Evolutionary conservation across 208 protist species (phyloP).

Genomic region (Trypanosoma cruzi): DNA sequence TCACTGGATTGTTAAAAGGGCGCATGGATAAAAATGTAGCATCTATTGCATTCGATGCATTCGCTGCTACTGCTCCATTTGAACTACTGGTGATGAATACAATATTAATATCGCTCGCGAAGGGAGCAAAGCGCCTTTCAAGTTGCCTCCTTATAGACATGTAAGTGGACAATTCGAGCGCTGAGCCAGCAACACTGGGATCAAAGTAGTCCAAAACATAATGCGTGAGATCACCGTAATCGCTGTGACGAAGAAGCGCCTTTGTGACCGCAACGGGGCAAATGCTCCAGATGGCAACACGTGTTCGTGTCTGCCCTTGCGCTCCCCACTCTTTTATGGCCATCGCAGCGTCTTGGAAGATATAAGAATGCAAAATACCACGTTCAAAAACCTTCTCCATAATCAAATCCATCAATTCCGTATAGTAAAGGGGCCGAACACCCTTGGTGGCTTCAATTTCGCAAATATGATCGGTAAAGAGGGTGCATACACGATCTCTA

Average conservation of each 20-base stretch:
- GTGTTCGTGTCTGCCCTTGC: slow-evolving; percentile 9
- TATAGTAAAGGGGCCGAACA: slow-evolving; percentile 35
- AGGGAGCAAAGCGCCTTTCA: background rate
- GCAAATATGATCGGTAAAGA: slow-evolving; percentile 34
- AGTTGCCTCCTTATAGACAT: background rate
- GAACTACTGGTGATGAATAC: slow-evolving; percentile 64
- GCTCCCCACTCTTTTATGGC: slow-evolving; percentile 33
- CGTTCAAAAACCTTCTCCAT: slow-evolving; percentile 41
- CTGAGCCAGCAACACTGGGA: slow-evolving; percentile 61
- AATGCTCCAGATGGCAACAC: slow-evolving; percentile 85
- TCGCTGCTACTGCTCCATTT: slow-evolving; percentile 54
- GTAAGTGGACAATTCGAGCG: slow-evolving; percentile 67
- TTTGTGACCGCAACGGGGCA: slow-evolving; percentile 71
- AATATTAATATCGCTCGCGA: slow-evolving; percentile 31
- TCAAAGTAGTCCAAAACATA: slow-evolving; percentile 85
- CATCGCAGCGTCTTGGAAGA: slow-evolving; percentile 47
- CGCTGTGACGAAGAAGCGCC: slow-evolving; percentile 67
- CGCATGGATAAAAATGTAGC: slow-evolving; percentile 48
- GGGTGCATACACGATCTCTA: slow-evolving; percentile 16
- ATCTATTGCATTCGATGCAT: slow-evolving; percentile 45
- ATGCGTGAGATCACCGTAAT: slow-evolving; percentile 65
- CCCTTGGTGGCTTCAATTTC: slow-evolving; percentile 22
- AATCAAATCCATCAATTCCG: slow-evolving; percentile 70
- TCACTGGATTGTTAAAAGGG: slow-evolving; percentile 51
- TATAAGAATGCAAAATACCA: slow-evolving; percentile 31